phyloP scores from a whole-genome alignment of 2,329 filamentous ascomycete species.

The Ascocoryne sarcoides region DNA sequence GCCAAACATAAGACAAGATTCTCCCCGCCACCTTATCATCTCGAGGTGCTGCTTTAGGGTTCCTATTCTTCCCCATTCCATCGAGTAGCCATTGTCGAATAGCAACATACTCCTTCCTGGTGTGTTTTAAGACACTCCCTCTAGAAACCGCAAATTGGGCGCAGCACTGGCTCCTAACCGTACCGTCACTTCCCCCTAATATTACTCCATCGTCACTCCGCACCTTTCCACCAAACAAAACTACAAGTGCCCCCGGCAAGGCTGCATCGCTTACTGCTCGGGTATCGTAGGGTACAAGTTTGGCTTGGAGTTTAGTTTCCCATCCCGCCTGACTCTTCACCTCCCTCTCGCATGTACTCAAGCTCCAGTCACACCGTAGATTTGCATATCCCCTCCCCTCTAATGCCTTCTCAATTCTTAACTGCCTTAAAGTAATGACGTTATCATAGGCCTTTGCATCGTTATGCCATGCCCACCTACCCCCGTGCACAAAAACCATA shows the following conservation, averaged over 20 bases:
- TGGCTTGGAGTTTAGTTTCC: neutral
- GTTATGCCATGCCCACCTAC: slow-evolving; percentile 37
- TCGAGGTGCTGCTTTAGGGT: slow-evolving; percentile 30
- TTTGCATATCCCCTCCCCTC: slow-evolving; percentile 37
- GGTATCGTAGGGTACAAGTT: slow-evolving; percentile 36
- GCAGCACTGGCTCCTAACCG: slow-evolving; percentile 41
- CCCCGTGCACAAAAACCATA: slow-evolving; percentile 36
- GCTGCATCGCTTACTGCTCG: slow-evolving; percentile 32
- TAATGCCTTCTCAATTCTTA: slow-evolving; percentile 34
- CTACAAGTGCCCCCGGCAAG: slow-evolving; percentile 29
- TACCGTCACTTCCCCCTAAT: slow-evolving; percentile 34
- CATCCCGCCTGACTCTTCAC: slow-evolving; percentile 27
- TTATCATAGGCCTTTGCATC: slow-evolving; percentile 38
- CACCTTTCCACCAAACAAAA: slow-evolving; percentile 31
- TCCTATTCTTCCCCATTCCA: slow-evolving; percentile 14
- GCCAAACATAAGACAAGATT: slow-evolving; percentile 42
- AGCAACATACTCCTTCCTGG: slow-evolving; percentile 41
- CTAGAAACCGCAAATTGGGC: slow-evolving; percentile 46
- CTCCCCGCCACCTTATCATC: slow-evolving; percentile 37
- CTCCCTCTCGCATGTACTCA: slow-evolving; percentile 35
- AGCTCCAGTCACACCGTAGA: slow-evolving; percentile 41
- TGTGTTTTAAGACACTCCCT: slow-evolving; percentile 39
- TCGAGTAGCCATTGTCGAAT: slow-evolving; percentile 46
- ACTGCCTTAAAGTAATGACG: slow-evolving; percentile 29
- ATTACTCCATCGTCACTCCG: slow-evolving; percentile 28